Conservation (phyloP, 106 monocot species). For the Agapanthus africanus region DNA sequence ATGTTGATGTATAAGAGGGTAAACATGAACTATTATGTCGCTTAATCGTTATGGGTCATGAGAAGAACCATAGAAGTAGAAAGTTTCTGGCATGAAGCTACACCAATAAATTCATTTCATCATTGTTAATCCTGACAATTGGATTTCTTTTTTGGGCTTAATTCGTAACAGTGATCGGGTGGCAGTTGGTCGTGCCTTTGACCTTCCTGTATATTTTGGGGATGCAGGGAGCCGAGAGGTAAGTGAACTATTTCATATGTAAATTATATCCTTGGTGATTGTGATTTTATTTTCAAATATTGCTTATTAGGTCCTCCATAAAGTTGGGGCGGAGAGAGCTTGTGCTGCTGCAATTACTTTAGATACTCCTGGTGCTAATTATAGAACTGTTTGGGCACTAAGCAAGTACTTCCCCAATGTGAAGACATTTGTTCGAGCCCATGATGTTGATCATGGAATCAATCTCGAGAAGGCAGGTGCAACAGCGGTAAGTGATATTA, state of each 20-base stretch:
- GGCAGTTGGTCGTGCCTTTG: constrained; percentile 78
- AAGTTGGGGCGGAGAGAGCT: constrained; percentile 96
- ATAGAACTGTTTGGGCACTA: constrained; percentile 90
- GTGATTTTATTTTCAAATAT: too few relatives aligned
- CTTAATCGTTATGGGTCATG: neutral
- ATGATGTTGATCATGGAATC: constrained; percentile 90
- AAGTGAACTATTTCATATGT: constrained; percentile 12
- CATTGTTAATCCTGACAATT: neutral
- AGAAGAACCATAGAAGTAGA: neutral
- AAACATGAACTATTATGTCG: neutral
- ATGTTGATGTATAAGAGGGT: neutral
- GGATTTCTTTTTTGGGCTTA: neutral
- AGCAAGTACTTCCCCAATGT: constrained; percentile 96
- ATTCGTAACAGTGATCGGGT: constrained; percentile 67
- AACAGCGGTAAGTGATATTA: constrained; percentile 59
- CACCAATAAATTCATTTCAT: neutral
- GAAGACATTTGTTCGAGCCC: constrained; percentile 93
- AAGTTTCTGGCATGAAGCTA: neutral
- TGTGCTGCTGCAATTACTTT: constrained; percentile 87
- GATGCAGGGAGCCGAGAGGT: constrained; percentile 97
- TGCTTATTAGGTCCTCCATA: constrained; percentile 74
- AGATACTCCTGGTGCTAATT: constrained; percentile 92
- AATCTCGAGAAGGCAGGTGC: constrained; percentile 97
- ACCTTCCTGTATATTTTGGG: constrained; percentile 92
- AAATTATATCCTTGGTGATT: neutral